These are phyloP conservation scores for Allomyces arbusculus DNA, from an alignment of 192 early-diverging fungal species.

Conservation along the genomic window DNA sequence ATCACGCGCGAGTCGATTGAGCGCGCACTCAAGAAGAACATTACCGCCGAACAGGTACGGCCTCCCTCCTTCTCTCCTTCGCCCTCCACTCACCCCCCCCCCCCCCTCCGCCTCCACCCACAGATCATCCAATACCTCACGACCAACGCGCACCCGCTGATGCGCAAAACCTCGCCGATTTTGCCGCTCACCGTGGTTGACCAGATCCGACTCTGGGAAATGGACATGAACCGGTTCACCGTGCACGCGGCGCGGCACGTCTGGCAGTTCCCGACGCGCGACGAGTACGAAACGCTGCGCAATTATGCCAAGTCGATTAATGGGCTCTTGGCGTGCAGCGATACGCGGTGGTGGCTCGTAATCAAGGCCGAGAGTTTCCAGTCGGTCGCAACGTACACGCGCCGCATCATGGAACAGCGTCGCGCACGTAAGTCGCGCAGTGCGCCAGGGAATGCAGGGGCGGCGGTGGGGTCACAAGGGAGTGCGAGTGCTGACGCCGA, in stretches of 20 bases:
- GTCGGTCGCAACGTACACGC: background rate
- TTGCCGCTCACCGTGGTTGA: slow-evolving; percentile 82
- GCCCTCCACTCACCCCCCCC: background rate
- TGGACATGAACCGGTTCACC: slow-evolving; percentile 66
- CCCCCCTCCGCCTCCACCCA: background rate
- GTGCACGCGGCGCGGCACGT: background rate
- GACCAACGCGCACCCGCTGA: slow-evolving; percentile 78
- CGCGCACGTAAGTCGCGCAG: no score
- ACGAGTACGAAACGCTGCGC: no score
- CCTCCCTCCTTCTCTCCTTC: no score
- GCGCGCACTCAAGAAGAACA: slow-evolving; percentile 61
- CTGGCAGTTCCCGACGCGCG: no score
- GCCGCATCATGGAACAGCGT: no score
- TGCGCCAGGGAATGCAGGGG: no score
- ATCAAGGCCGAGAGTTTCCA: background rate
- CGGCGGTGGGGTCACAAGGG: no score
- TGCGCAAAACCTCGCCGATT: slow-evolving; percentile 57
- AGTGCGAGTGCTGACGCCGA: no score
- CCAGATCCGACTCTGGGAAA: slow-evolving; percentile 91
- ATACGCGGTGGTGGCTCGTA: no score
- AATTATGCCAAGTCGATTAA: no score
- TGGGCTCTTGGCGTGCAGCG: no score
- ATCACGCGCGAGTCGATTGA: slow-evolving; percentile 74
- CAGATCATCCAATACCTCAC: slow-evolving; percentile 77
- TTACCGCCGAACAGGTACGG: slow-evolving; percentile 72